Conservation (phyloP, 805 yeast genomes). For the Yamadazyma akitaensis region DNA sequence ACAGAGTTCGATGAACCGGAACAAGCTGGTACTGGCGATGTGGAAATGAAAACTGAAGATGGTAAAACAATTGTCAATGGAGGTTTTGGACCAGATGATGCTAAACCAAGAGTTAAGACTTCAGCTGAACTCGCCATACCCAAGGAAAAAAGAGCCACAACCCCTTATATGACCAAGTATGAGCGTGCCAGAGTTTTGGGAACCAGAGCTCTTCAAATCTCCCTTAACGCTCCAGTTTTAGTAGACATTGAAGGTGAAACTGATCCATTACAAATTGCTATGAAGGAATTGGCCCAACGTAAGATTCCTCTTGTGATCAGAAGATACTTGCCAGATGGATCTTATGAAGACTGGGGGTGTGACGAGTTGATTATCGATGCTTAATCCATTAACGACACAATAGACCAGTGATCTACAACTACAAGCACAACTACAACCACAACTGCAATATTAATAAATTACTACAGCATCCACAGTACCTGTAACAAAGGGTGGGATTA, state of each 20-base stretch:
- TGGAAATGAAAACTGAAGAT: constrained; percentile 55
- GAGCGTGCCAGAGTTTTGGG: constrained; percentile 98
- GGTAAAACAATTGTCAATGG: constrained; percentile 73
- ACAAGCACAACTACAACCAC: neutral
- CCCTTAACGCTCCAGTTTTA: constrained; percentile 97
- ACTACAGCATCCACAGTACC: no score
- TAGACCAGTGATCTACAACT: neutral
- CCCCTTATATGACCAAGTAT: constrained; percentile 98
- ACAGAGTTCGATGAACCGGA: constrained; percentile 50
- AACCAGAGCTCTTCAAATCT: constrained; percentile 94
- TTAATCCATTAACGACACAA: neutral
- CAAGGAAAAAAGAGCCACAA: constrained; percentile 83
- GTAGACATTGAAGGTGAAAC: constrained; percentile 99
- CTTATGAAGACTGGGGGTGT: constrained; percentile 98
- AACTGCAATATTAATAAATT: no score
- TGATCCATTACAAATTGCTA: constrained; percentile 95
- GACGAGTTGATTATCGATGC: constrained; percentile 90
- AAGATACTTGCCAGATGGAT: constrained; percentile 94
- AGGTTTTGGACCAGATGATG: constrained; percentile 60
- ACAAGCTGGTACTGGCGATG: constrained; percentile 30
- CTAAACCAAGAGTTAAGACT: constrained; percentile 52
- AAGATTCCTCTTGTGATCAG: constrained; percentile 94
- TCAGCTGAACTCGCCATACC: constrained; percentile 83
- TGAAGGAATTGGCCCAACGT: constrained; percentile 92
- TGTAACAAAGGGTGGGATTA: no score